These are phyloP conservation scores for Yarrowia osloensis DNA, from an alignment of 805 yeast genomes.

Conservation along the genomic window DNA sequence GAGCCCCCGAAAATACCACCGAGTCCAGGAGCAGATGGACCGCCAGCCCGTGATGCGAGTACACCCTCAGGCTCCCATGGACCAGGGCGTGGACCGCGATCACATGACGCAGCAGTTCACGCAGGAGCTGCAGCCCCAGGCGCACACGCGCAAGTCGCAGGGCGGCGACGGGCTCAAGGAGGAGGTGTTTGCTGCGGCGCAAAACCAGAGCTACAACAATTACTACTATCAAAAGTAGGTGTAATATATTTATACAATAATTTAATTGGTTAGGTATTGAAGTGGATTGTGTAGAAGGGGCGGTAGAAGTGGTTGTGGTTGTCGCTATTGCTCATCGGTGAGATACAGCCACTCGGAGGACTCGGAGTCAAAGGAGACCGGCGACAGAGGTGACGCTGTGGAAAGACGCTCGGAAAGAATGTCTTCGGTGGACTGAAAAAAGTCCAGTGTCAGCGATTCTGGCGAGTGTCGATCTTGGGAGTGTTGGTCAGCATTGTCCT, in stretches of 20 bases:
- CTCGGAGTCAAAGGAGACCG: background rate
- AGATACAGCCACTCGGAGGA: background rate
- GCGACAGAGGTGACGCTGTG: background rate
- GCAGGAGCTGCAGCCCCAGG: slow-evolving; percentile 26
- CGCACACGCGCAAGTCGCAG: background rate
- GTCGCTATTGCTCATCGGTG: background rate
- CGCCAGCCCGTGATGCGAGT: slow-evolving; percentile 29
- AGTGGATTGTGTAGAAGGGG: no score
- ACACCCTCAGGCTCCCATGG: slow-evolving; percentile 28
- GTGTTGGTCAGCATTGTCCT: no score
- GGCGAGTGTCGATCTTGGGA: no score
- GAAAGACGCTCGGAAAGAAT: background rate
- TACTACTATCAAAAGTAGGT: slow-evolving; percentile 30
- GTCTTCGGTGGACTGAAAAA: background rate
- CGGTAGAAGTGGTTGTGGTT: background rate
- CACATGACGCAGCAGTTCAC: slow-evolving; percentile 29
- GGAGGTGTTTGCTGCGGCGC: slow-evolving; percentile 8
- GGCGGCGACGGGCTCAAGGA: background rate
- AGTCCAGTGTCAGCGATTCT: background rate
- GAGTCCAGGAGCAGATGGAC: slow-evolving; percentile 26
- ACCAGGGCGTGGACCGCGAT: slow-evolving; percentile 29
- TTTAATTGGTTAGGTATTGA: no score
- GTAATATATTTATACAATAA: background rate
- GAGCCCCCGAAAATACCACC: slow-evolving; percentile 24
- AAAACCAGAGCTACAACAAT: slow-evolving; percentile 21